Base-by-base conservation (phyloP, 768 basidiomycete genomes). In the Termitomyces sp. region DNA sequence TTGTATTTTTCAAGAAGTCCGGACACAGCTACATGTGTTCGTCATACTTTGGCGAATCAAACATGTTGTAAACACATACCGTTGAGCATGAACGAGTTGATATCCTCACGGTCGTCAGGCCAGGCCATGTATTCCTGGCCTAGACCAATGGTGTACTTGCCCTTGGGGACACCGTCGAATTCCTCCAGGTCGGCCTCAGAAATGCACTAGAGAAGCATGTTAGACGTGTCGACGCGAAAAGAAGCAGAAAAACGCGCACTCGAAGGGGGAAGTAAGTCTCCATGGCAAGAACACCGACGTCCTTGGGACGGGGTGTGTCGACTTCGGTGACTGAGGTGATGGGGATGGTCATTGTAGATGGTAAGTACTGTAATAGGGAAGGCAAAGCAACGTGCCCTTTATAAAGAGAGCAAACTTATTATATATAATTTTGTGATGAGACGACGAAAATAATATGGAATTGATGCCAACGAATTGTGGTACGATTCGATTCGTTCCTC, bases 121-220 rank as follows among this genome's bases (percentile, higher is more conserved):
- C 92, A 98, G 35, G 96, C 94, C 97, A 99, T 99, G 80, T 86
- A 94, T 72, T 95, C 87, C 73, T 96, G 93, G 57, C 95, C 97
- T 40, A 99, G 86, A 69, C 97, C 97, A 71, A 98, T 97, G 63
- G 97, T 99, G 79, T 99, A 98, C 77, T 98, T 98, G 59, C 97
- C 97, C 68, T 91, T 85, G 57, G 92, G 77, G 45, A 98, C 96
- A 66, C 91, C 91, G 67, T 98, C 96, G 73, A 90, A 98, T 56
- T 80, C 87, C 72, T 98, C 96, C 51, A 99, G 87, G 63, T 91
- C 95, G 54, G 88, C 85, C 75, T 98, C 94, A 9, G 94, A 94
- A 76, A 99, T 90, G 76, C 95, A 97, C 88, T 97, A 52, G 9
- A 64, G 57, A 53, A 58, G 53, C 28, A 22, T 43, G 54, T 56